These are phyloP conservation scores for Stylonectria norvegica DNA, from an alignment of 2,329 filamentous ascomycete species.

Conservation along the genomic window DNA sequence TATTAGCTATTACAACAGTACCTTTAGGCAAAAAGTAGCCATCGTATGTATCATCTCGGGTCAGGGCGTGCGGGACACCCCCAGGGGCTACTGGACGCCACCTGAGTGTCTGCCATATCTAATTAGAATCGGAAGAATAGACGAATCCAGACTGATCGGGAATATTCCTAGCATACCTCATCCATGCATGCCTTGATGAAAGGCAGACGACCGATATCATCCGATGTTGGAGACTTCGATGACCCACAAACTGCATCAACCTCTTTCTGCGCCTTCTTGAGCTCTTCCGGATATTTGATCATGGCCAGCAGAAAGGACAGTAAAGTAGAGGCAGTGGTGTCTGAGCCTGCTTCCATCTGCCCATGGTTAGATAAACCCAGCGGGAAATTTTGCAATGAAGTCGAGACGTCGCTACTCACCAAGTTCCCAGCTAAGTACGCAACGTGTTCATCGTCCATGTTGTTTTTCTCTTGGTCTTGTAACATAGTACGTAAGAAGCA, in stretches of 20 bases:
- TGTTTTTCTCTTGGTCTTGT: background rate
- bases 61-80: slow-evolving; percentile 44
- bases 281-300: no score
- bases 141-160: background rate
- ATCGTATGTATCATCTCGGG: slow-evolving; percentile 46
- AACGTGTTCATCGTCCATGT: background rate
- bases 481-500: background rate
- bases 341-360: background rate
- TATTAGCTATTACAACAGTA: slow-evolving; percentile 39
- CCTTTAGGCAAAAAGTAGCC: slow-evolving; percentile 48
- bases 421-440: background rate
- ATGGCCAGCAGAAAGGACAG: no score
- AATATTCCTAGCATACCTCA: slow-evolving; percentile 11
- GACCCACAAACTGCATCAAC: no score
- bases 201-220: no score
- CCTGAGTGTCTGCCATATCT: slow-evolving; percentile 22
- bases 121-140: background rate
- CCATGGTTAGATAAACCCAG: background rate
- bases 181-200: slow-evolving; percentile 1
- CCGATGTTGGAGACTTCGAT: no score
- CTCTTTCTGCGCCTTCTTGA: no score
- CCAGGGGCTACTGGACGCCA: slow-evolving; percentile 43
- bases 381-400: background rate
- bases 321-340: no score
- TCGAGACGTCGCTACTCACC: background rate